Percentiles rank a stretch among this genome's conserved stretches.
phyloP scores from a whole-genome alignment of 371 early-diverging fungal genomes.

The Gilbertella persicaria region DNA sequence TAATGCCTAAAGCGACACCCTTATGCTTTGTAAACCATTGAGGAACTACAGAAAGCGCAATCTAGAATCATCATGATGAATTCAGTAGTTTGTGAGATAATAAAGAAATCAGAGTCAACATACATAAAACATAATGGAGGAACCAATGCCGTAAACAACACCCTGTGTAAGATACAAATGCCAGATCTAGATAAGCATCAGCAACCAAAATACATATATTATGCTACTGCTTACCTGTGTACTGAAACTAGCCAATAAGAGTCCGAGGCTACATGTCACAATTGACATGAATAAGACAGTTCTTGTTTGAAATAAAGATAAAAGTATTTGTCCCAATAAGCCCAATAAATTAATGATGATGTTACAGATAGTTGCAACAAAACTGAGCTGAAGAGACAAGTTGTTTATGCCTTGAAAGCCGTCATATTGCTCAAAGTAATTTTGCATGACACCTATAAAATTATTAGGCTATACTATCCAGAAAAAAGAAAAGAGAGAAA shows the following conservation, averaged over 20 bases:
- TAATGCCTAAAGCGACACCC: slow-evolving; percentile 74
- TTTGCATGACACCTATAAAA: slow-evolving; percentile 26
- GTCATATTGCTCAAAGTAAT: slow-evolving; percentile 23
- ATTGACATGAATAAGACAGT: slow-evolving; percentile 27
- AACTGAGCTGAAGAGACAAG: slow-evolving; percentile 25
- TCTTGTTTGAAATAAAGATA: slow-evolving; percentile 18
- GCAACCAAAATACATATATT: neutral
- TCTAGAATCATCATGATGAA: slow-evolving; percentile 12
- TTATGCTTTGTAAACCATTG: slow-evolving; percentile 71
- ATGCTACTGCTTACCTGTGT: slow-evolving; percentile 15
- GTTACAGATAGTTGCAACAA: slow-evolving; percentile 36
- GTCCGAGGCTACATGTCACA: slow-evolving; percentile 21
- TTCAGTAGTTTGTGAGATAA: neutral
- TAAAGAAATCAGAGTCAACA: neutral
- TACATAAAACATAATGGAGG: slow-evolving; percentile 38
- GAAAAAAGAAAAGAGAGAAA: neutral
- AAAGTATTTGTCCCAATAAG: slow-evolving; percentile 29
- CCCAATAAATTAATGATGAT: slow-evolving; percentile 34
- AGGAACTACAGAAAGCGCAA: slow-evolving; percentile 30
- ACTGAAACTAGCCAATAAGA: slow-evolving; percentile 37
- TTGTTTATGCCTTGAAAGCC: slow-evolving; percentile 1
- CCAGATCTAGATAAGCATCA: slow-evolving; percentile 42
- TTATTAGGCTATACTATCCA: neutral
- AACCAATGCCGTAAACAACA: slow-evolving; percentile 48
- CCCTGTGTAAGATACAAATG: slow-evolving; percentile 40